phyloP scores from a whole-genome alignment of 2,329 filamentous ascomycete species.

The Colletotrichum tropicale region DNA sequence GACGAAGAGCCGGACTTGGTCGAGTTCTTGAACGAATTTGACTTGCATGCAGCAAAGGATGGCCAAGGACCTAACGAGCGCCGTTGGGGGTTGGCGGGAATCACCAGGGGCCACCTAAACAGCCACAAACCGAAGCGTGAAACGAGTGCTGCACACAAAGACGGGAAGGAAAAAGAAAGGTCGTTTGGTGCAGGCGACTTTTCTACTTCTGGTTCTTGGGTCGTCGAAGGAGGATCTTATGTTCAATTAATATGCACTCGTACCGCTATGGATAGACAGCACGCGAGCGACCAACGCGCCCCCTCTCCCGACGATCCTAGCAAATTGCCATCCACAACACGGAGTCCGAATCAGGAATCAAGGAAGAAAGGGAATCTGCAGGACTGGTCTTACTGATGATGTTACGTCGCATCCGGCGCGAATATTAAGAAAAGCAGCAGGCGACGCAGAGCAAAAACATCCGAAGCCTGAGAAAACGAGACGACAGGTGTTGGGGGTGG shows the following conservation, averaged over 20 bases:
- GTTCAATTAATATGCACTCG: neutral
- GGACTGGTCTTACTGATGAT: neutral
- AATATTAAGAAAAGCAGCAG: neutral
- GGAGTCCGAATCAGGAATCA: neutral
- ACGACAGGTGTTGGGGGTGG: neutral
- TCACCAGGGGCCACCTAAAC: neutral
- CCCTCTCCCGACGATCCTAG: neutral
- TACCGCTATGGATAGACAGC: neutral
- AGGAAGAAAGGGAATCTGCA: neutral
- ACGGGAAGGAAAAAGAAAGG: neutral
- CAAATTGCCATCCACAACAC: neutral
- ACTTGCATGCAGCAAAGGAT: neutral
- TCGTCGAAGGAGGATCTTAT: neutral
- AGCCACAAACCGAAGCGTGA: conserved; percentile 10
- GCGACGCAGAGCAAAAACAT: neutral
- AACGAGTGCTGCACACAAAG: neutral
- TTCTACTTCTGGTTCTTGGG: neutral
- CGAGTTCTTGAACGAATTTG: neutral
- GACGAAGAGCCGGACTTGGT: neutral
- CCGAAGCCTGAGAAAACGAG: neutral
- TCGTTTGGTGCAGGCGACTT: neutral
- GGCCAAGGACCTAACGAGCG: neutral
- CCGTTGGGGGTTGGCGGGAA: neutral
- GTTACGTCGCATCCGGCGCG: neutral
- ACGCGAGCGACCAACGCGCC: neutral